phyloP scores from a whole-genome alignment of 108 stramenopile genomes.

The Heterococcus sp. region DNA sequence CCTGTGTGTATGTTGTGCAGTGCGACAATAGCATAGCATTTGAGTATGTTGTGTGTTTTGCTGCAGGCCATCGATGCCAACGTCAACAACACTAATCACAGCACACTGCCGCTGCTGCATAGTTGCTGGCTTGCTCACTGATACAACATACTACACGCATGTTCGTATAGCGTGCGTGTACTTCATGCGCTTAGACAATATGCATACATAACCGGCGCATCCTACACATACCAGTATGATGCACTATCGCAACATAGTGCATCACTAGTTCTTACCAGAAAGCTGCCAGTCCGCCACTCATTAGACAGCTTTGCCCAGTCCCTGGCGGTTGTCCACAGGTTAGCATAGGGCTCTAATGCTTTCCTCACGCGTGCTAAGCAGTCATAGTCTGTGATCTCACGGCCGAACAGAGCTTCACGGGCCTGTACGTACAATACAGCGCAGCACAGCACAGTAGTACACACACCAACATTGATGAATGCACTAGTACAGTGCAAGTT shows the following conservation, averaged over 20 bases:
- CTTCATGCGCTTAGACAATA: background rate
- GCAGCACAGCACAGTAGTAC: background rate
- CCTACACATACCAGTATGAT: background rate
- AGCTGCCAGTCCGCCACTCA: constrained; percentile 46
- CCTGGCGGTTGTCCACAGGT: constrained; percentile 59
- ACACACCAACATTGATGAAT: background rate
- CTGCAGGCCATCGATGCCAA: too few species aligned
- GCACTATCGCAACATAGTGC: background rate
- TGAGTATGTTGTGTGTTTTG: too few species aligned
- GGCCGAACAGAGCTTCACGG: constrained; percentile 61
- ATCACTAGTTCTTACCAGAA: constrained; percentile 2
- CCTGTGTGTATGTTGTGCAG: background rate
- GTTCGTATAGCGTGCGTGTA: background rate
- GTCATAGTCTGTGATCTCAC: constrained; percentile 62
- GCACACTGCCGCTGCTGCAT: too few species aligned
- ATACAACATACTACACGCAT: too few species aligned
- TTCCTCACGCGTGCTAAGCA: constrained; percentile 48
- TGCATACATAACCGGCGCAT: background rate
- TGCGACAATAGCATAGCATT: too few species aligned
- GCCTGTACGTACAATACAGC: constrained; percentile 62
- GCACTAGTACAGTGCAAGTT: background rate
- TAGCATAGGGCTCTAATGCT: constrained; percentile 62
- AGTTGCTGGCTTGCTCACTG: too few species aligned
- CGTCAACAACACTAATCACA: too few species aligned
- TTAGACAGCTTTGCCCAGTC: constrained; percentile 51